Conservation (phyloP, 1,284 basidiomycete genomes). For the Gomphus bonarii region DNA sequence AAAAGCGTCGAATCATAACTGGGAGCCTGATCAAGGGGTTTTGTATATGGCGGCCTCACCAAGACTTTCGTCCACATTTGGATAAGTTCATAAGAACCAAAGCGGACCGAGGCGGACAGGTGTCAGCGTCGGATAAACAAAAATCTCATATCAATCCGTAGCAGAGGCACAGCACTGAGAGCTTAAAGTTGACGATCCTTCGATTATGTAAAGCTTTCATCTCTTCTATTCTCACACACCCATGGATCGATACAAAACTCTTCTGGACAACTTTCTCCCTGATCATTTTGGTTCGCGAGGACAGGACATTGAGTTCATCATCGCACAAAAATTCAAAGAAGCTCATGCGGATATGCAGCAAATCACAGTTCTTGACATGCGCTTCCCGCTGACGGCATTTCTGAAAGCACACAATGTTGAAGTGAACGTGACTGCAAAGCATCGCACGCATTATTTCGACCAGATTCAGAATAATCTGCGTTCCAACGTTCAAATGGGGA, state of each 20-base stretch:
- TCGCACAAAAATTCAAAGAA: neutral
- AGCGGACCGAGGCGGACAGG: too few relatives aligned
- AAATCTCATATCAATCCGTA: too few relatives aligned
- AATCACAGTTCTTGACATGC: constrained; percentile 4
- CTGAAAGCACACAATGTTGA: constrained; percentile 11
- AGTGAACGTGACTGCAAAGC: constrained; percentile 8
- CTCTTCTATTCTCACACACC: too few relatives aligned
- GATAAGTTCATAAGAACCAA: too few relatives aligned
- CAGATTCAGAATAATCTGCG: constrained; percentile 4
- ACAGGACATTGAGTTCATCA: neutral
- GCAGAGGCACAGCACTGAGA: too few relatives aligned
- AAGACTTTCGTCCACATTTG: too few relatives aligned
- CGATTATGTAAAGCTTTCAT: too few relatives aligned
- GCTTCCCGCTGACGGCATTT: constrained; percentile 16
- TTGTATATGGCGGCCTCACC: too few relatives aligned
- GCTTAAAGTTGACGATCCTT: too few relatives aligned
- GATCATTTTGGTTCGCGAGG: neutral
- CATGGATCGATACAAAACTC: neutral
- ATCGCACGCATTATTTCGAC: constrained; percentile 9
- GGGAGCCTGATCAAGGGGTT: too few relatives aligned
- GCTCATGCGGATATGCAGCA: neutral
- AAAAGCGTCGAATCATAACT: too few relatives aligned
- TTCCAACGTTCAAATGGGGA: neutral
- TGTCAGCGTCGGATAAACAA: too few relatives aligned
- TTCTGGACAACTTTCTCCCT: neutral